Evolutionary conservation across 352 stramenopile genomes (phyloP), one percentile per base, ranked within the genome.

Genomic region (Blastocystis sp.): DNA sequence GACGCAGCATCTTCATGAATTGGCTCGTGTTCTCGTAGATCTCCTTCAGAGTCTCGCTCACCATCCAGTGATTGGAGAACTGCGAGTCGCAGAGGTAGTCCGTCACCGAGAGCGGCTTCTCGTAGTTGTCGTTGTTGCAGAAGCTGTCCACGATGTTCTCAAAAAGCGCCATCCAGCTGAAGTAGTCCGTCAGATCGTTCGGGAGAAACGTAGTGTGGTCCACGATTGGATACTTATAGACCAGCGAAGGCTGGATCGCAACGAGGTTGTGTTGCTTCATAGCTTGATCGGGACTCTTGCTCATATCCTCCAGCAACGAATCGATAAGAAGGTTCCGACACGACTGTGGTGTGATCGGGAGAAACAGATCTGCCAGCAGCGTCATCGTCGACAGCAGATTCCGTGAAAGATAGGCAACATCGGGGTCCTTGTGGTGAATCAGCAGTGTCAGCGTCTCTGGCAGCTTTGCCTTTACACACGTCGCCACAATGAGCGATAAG

Each of bases 141-240:
- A 61, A 46, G 11, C 27, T 34, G n/a, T 78, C 67, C 4, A 78
- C 7, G 38, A 78, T 59, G 38, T 57, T 78, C 42, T 78, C 42
- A 61, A 61, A 78, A 2, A 78, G 34, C 6, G 38, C 32, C 21
- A 78, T 38, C 67, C 67, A 78, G 8, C 34, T 56, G 14, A 78
- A 18, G 51, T 59, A 78, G 34, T 78, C 67, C 27, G 36, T 40
- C 42, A 78, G 38, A 29, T 59, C 36, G 21, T 48, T 78, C 34
- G 56, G 3, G 29, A 7, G 6, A 21, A 56, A 78, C 2, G 32
- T 29, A 18, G 36, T 61, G 32, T 78, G 67, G 27, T 78, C 11
- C 14, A 78, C 42, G 51, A 78, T 78, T 2, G 67, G 67, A 40
- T 78, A 78, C 67, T 57, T 34, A 46, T 78, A 78, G 36, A 75